Base-by-base conservation (phyloP, 345 rosid species). In the Populus simonii region DNA sequence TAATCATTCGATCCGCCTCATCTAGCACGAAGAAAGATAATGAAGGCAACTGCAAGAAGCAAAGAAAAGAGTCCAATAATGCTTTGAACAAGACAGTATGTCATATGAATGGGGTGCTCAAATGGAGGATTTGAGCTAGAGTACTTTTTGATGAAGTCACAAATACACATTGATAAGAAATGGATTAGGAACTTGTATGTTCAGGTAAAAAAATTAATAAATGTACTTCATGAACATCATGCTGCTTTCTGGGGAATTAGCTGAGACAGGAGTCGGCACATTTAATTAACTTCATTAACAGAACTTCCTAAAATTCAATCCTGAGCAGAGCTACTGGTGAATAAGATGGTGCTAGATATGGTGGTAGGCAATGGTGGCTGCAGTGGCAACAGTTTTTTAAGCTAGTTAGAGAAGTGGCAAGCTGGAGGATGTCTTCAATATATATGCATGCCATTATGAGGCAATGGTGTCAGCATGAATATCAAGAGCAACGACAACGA, bases 1-100 rank as follows among this genome's bases (percentile, higher is more conserved):
- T 97, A 76, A 92, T 88, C 99, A 96, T 96, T 82, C 97, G 88
- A 81, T 93, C 99, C 77, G 98, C 98, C 89, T 92, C 99, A 83
- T 96, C 99, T 90, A 96, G 85, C 83, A 92, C 98, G 83, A 93
- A 96, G 85, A 96, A 96, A 33, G 99, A 96, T 74, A 96, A 82
- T 12, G 88, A 90, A 87, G 92, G 99, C 72, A 96, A 77, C 99
- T 96, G 96, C 84, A 33, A 87, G 77, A 78, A 72, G 51, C 18
- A 41, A 27, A 66, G 33, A 66, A 72, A 20, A 33, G 35, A 33
- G 35, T 33, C 5, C 3, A 33, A 33, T 33, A 33, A 33, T 33
- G 35, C 35, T 33, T 33, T 33, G 35, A 33, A 33, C 38, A 53
- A 41, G 41, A 47, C n/a, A 31, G 9, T 29, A 49, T 41, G n/a